Percentiles rank a stretch among this genome's conserved stretches.
These are phyloP conservation scores for Sporothrix euskadiensis DNA, from an alignment of 2,329 filamentous ascomycete species.

Conservation along the genomic window DNA sequence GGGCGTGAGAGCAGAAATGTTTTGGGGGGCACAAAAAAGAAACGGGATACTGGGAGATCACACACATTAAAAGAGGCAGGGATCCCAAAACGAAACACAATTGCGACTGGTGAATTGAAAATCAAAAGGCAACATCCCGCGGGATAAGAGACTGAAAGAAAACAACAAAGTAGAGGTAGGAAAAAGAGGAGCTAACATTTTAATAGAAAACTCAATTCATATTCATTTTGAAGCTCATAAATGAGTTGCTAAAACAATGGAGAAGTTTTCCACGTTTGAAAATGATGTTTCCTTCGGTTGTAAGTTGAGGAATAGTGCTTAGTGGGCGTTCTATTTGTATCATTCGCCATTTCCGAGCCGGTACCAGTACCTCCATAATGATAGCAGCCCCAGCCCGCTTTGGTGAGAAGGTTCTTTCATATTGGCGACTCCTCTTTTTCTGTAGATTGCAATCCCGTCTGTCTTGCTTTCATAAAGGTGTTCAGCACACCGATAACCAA, in stretches of 20 bases:
- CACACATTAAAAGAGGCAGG: neutral
- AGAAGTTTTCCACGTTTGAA: slow-evolving; percentile 2
- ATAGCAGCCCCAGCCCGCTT: slow-evolving; percentile 12
- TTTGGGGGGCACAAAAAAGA: neutral
- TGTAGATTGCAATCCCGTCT: slow-evolving; percentile 6
- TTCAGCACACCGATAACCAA: neutral
- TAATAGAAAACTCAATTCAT: neutral
- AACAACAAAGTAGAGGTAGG: neutral
- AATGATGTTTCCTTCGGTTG: neutral
- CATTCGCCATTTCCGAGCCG: neutral
- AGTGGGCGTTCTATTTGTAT: slow-evolving; percentile 16
- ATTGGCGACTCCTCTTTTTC: neutral
- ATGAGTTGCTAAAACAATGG: neutral
- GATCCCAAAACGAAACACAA: slow-evolving; percentile 21
- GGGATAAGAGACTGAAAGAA: neutral
- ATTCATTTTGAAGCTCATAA: slow-evolving; percentile 11
- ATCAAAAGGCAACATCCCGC: neutral
- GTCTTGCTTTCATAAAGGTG: slow-evolving; percentile 6
- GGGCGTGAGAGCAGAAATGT: neutral
- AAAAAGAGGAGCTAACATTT: neutral
- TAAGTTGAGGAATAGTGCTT: neutral
- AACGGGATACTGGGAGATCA: slow-evolving; percentile 21
- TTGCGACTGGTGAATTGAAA: slow-evolving; percentile 18
- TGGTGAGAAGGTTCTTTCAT: neutral
- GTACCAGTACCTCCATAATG: neutral